Conservation (phyloP, 2,329 filamentous ascomycete species). For the Fusarium nematophilum region DNA sequence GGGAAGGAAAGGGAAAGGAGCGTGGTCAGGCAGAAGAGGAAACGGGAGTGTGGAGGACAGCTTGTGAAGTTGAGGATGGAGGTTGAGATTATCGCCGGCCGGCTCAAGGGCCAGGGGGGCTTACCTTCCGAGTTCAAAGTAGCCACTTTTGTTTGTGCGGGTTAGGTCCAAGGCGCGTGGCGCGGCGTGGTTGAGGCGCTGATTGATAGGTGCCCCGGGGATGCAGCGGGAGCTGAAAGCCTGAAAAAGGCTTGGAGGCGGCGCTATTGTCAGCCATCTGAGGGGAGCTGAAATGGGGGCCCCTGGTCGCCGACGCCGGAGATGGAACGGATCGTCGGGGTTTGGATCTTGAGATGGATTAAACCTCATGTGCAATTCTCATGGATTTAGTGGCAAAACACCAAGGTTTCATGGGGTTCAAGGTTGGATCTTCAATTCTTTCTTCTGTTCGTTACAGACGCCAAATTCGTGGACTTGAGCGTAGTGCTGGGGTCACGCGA, state of each 20-base stretch:
- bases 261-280: too few relatives aligned
- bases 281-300: neutral
- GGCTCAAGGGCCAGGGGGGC: conserved; percentile 15
- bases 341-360: too few relatives aligned
- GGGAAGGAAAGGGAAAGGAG: neutral
- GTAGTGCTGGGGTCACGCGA: too few relatives aligned
- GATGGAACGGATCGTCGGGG: conserved; percentile 10
- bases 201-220: neutral
- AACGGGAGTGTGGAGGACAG: conserved; percentile 7
- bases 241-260: too few relatives aligned
- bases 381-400: too few relatives aligned
- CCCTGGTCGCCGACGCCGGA: neutral
- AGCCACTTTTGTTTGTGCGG: conserved; percentile 17
- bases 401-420: too few relatives aligned
- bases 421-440: too few relatives aligned
- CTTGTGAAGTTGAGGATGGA: conserved; percentile 18
- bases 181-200: conserved; percentile 3
- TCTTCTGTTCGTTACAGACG: too few relatives aligned
- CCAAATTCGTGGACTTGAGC: too few relatives aligned
- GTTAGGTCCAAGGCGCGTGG: neutral
- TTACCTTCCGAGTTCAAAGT: neutral
- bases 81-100: conserved; percentile 10
- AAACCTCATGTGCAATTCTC: too few relatives aligned
- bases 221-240: conserved; percentile 23
- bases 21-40: neutral